A percentile compares a stretch with the other conserved stretches of the same genome.
Evolutionary conservation across 305 asterid species (phyloP).

Genomic region (Plantago lanceolata): DNA sequence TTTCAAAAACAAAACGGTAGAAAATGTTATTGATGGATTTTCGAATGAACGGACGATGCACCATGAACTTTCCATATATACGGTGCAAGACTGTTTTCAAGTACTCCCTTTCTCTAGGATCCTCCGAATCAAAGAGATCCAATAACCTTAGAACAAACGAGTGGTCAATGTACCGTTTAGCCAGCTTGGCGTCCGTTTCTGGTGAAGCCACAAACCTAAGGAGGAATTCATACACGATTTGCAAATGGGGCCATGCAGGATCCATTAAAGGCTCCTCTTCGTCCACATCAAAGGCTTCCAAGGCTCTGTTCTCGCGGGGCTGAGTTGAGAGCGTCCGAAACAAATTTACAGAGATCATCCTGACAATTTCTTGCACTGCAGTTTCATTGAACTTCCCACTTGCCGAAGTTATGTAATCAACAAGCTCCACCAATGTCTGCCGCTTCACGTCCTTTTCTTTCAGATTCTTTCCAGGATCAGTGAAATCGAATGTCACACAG

Average conservation of each 20-base stretch:
- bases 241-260: slow-evolving; percentile 50
- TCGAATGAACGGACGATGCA: slow-evolving; percentile 43
- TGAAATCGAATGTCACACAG: slow-evolving; percentile 62
- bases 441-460: slow-evolving; percentile 84
- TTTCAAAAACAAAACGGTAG: slow-evolving; percentile 40
- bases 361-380: slow-evolving; percentile 60
- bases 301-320: slow-evolving; percentile 65
- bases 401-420: slow-evolving; percentile 63
- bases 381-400: slow-evolving; percentile 69
- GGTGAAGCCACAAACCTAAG: slow-evolving; percentile 48
- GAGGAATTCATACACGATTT: slow-evolving; percentile 45
- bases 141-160: slow-evolving; percentile 57
- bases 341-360: slow-evolving; percentile 68
- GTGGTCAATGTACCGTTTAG: slow-evolving; percentile 78
- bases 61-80: slow-evolving; percentile 50
- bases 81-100: slow-evolving; percentile 44
- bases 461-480: slow-evolving; percentile 69
- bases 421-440: slow-evolving; percentile 79
- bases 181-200: slow-evolving; percentile 86
- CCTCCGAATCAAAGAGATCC: slow-evolving; percentile 52
- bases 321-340: slow-evolving; percentile 67
- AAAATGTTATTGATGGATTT: slow-evolving; percentile 42
- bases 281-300: slow-evolving; percentile 70
- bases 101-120: slow-evolving; percentile 50
- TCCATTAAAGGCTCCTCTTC: slow-evolving; percentile 85